These are phyloP conservation scores for Paulownia fortunei DNA, from an alignment of 257 asterid genomes.

Conservation along the genomic window DNA sequence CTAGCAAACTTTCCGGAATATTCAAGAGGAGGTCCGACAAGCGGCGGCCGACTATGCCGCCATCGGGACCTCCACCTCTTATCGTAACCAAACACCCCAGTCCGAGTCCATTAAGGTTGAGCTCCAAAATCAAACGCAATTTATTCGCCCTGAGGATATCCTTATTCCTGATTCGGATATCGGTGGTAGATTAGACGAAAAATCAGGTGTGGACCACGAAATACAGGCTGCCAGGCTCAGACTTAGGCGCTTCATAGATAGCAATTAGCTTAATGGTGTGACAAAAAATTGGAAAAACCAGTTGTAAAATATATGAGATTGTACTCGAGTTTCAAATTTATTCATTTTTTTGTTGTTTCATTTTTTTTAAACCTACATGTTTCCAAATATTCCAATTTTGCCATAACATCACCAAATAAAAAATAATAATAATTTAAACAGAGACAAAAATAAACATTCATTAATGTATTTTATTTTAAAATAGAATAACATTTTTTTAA, in stretches of 20 bases:
- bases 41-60: conserved; percentile 36
- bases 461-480: too few species aligned
- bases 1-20: conserved; percentile 35
- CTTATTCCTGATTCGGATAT: conserved; percentile 22
- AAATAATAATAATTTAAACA: too few species aligned
- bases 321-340: conserved; percentile 22
- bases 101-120: conserved; percentile 55
- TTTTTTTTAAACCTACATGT: background rate
- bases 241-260: conserved; percentile 52
- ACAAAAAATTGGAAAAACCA: background rate
- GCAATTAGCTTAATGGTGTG: conserved; percentile 36
- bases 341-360: conserved; percentile 22
- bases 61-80: conserved; percentile 35
- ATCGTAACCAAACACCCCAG: conserved; percentile 40
- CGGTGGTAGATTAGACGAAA: conserved; percentile 13
- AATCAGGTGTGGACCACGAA: conserved; percentile 34
- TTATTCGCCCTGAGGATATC: conserved; percentile 50
- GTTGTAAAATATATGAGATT: conserved; percentile 33
- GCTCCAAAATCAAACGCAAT: conserved; percentile 46
- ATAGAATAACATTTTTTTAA: background rate
- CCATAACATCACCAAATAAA: background rate
- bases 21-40: conserved; percentile 43
- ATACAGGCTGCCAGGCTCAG: conserved; percentile 43
- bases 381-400: background rate
- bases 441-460: too few species aligned